Evolutionary conservation across 2,329 filamentous ascomycete species (phyloP).

Genomic region (Fusarium ramigenum): DNA sequence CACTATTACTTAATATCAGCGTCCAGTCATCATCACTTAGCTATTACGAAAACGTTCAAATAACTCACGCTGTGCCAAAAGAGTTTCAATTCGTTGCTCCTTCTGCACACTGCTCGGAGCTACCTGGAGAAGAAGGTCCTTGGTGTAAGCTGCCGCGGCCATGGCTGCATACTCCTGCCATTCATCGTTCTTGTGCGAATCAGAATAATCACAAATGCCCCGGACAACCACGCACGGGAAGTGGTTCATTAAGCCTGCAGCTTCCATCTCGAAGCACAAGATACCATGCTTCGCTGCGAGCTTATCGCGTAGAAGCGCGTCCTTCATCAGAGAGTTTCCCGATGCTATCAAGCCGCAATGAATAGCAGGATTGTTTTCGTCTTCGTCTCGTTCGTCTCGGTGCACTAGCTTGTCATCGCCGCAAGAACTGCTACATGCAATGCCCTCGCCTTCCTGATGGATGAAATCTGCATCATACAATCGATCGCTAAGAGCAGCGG

Average conservation of each 20-base stretch:
- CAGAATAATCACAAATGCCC: accelerated
- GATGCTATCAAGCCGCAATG: neutral
- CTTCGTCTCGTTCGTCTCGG: accelerated
- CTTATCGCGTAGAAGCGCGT: neutral
- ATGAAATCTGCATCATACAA: accelerated
- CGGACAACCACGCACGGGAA: accelerated
- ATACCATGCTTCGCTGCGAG: accelerated
- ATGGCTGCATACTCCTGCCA: accelerated
- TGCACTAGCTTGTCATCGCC: accelerated
- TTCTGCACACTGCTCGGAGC: accelerated
- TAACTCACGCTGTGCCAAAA: neutral
- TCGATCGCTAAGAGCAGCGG: accelerated
- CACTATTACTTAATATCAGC: accelerated
- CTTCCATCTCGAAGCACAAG: neutral
- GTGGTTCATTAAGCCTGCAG: accelerated
- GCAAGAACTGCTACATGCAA: accelerated
- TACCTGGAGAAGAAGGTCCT: accelerated
- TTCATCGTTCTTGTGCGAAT: accelerated
- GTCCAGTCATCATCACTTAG: accelerated
- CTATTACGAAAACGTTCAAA: no score
- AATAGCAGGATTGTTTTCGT: neutral
- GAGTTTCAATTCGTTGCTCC: accelerated
- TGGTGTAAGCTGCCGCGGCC: accelerated
- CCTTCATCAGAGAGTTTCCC: accelerated
- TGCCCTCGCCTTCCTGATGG: accelerated